A percentile compares a stretch with the other conserved stretches of the same genome.
phyloP scores from a whole-genome alignment of 805 yeast genomes.

The Torulaspora delbrueckii region DNA sequence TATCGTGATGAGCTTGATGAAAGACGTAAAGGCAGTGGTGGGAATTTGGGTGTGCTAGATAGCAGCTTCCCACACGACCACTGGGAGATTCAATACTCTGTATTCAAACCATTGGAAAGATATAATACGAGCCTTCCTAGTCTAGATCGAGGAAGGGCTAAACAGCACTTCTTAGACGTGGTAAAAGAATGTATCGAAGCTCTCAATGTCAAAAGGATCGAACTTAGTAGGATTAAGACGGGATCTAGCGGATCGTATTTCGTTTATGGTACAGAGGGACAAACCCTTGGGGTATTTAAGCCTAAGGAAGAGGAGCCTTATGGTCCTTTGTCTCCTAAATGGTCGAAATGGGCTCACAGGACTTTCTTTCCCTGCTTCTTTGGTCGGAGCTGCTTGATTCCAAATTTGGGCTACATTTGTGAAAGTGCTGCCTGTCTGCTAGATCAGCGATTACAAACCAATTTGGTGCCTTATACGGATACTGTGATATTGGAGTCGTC shows the following conservation, averaged over 20 bases:
- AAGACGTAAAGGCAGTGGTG: neutral
- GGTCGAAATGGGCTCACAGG: constrained; percentile 76
- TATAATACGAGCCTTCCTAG: too few species aligned
- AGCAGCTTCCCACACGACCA: constrained; percentile 7
- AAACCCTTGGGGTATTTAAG: constrained; percentile 56
- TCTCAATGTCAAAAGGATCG: constrained; percentile 40
- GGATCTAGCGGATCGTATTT: constrained; percentile 74
- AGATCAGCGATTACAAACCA: constrained; percentile 54
- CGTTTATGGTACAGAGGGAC: constrained; percentile 35
- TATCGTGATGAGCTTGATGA: constrained; percentile 16
- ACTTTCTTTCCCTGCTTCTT: constrained; percentile 73
- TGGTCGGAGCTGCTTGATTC: constrained; percentile 67
- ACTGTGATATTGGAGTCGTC: constrained; percentile 47
- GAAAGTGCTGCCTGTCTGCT: constrained; percentile 68
- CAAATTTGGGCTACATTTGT: constrained; percentile 65
- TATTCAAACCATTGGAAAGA: constrained; percentile 41
- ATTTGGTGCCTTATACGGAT: constrained; percentile 63
- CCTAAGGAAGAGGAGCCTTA: constrained; percentile 81
- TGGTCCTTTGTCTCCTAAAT: constrained; percentile 71
- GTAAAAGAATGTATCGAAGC: constrained; percentile 44
- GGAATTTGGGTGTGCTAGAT: constrained; percentile 4
- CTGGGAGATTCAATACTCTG: constrained; percentile 50
- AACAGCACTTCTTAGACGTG: constrained; percentile 18
- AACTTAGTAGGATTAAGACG: constrained; percentile 51
- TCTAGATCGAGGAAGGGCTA: neutral